Evolutionary conservation across 352 stramenopile species (phyloP).

Genomic region (Pythium rhizo-oryzae): DNA sequence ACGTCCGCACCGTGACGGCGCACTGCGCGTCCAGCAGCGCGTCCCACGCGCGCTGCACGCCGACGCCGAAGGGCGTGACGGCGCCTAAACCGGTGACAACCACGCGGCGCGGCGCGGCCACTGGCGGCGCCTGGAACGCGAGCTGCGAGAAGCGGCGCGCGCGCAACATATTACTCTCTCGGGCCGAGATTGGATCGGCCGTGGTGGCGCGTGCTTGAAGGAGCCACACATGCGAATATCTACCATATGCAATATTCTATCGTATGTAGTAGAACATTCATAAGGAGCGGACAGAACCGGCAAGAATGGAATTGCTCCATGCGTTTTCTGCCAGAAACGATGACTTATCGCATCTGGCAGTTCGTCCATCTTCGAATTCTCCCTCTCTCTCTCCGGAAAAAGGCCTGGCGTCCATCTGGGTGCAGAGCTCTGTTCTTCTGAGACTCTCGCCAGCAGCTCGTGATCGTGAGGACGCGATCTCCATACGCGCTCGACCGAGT

Average conservation of each 20-base stretch:
- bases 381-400: neutral
- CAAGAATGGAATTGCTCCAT: too few species aligned
- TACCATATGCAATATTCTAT: neutral
- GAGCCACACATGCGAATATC: slow-evolving; percentile 2
- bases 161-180: slow-evolving; percentile 10
- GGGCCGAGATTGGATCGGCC: neutral
- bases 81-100: slow-evolving; percentile 92
- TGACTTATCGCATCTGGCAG: neutral
- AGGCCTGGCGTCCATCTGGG: neutral
- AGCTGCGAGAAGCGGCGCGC: slow-evolving; percentile 59
- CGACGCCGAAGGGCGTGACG: slow-evolving; percentile 91
- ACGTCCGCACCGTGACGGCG: slow-evolving; percentile 57
- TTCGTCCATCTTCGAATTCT: neutral
- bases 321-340: neutral
- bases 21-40: slow-evolving; percentile 77
- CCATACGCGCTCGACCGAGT: too few species aligned
- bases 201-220: slow-evolving; percentile 20
- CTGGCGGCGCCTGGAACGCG: slow-evolving; percentile 60
- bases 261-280: neutral
- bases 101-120: slow-evolving; percentile 73
- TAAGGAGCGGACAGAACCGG: neutral
- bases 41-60: slow-evolving; percentile 82
- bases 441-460: too few species aligned
- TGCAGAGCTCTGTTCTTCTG: too few species aligned
- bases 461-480: too few species aligned